These are phyloP conservation scores for Beverwykella pulmonaria DNA, from an alignment of 495 filamentous ascomycete species.

Conservation along the genomic window DNA sequence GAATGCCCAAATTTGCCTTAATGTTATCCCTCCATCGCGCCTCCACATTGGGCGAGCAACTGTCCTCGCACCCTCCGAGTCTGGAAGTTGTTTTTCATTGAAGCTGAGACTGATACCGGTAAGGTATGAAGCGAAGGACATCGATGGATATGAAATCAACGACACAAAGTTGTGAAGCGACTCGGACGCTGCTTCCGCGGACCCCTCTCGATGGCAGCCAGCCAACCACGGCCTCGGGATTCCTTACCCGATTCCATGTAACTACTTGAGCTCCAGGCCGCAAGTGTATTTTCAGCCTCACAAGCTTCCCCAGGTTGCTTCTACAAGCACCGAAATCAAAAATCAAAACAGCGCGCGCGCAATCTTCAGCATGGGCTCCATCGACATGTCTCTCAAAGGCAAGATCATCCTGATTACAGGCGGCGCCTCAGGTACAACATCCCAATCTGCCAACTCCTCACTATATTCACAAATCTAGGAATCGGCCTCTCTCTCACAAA, in stretches of 20 bases:
- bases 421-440: slow-evolving; percentile 20
- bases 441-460: neutral
- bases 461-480: slow-evolving; percentile 16
- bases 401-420: slow-evolving; percentile 44
- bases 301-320: neutral
- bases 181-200: neutral
- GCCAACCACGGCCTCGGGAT: slow-evolving; percentile 16
- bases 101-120: too few relatives aligned
- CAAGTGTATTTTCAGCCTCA: neutral
- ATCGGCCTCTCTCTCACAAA: slow-evolving; percentile 44
- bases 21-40: too few relatives aligned
- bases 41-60: too few relatives aligned
- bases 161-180: too few relatives aligned
- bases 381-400: slow-evolving; percentile 37
- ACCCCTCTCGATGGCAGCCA: neutral
- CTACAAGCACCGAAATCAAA: neutral
- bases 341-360: neutral
- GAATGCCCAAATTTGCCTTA: too few relatives aligned
- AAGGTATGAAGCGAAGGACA: too few relatives aligned
- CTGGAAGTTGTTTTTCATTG: too few relatives aligned
- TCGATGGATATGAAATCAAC: too few relatives aligned
- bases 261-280: neutral
- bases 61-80: too few relatives aligned
- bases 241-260: slow-evolving; percentile 12
- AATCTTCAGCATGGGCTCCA: neutral